Evolutionary conservation across 352 stramenopile genomes (phyloP).

Genomic region (Phytophthora sansomeana): DNA sequence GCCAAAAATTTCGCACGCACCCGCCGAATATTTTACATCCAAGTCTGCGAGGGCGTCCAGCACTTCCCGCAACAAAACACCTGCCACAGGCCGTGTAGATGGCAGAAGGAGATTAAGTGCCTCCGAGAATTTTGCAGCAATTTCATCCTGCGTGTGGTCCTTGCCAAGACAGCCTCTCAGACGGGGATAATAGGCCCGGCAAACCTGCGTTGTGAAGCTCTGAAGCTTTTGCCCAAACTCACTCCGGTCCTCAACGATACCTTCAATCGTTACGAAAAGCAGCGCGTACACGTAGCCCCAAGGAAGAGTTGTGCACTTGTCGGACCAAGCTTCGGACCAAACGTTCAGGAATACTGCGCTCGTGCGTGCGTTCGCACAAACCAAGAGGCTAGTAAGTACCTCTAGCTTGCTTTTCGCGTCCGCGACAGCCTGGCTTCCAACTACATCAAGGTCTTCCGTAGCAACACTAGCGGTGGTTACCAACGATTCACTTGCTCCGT

Average conservation of each 20-base stretch:
- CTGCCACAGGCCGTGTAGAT: conserved; percentile 16
- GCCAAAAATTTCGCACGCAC: conserved; percentile 33
- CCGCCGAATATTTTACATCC: conserved; percentile 4
- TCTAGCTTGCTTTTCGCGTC: conserved; percentile 38
- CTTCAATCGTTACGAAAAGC: conserved; percentile 32
- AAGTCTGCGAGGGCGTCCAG: conserved; percentile 33
- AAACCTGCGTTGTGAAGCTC: conserved; percentile 31
- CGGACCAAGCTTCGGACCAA: conserved; percentile 59
- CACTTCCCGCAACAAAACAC: conserved; percentile 33
- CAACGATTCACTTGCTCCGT: conserved; percentile 24
- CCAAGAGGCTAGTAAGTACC: conserved; percentile 32
- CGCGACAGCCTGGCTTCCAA: conserved; percentile 26
- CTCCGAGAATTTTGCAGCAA: conserved; percentile 37
- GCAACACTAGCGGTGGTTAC: conserved; percentile 4
- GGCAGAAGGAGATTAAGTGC: conserved; percentile 39
- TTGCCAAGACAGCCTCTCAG: conserved; percentile 20
- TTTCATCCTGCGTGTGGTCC: conserved; percentile 19
- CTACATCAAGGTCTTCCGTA: conserved; percentile 26
- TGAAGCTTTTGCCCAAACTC: conserved; percentile 32
- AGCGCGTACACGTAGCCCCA: conserved; percentile 61
- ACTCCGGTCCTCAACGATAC: conserved; percentile 19
- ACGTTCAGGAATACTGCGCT: conserved; percentile 50
- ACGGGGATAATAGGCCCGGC: conserved; percentile 30
- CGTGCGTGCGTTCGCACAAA: conserved; percentile 18
- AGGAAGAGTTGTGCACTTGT: conserved; percentile 31